Conservation (phyloP, 2,329 filamentous ascomycete genomes). For the Aspergillus quadrilineatus region DNA sequence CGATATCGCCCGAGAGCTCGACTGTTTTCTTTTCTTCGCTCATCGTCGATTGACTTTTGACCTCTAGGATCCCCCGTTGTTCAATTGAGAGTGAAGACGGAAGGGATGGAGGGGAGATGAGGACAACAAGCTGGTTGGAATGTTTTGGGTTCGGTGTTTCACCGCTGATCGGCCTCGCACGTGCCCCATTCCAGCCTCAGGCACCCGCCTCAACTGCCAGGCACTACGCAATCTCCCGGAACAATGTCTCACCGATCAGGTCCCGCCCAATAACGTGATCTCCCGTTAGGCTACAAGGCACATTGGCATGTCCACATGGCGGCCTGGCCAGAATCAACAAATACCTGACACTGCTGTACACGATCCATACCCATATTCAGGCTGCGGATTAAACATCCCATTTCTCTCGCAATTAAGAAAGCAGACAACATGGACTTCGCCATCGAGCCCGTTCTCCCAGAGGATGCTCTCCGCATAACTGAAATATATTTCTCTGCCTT, state of each 20-base stretch:
- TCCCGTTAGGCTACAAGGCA: not conserved
- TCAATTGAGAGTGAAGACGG: not conserved
- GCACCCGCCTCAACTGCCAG: not conserved
- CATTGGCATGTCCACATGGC: not conserved
- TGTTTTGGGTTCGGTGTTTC: not conserved
- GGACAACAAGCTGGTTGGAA: not conserved
- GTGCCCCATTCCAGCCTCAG: not conserved
- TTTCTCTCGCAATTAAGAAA: no score
- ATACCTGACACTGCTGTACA: no score
- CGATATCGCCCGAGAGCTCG: constrained; percentile 49
- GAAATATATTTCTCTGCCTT: not conserved
- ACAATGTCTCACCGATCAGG: not conserved
- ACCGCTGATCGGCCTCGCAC: not conserved
- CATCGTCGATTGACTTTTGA: not conserved
- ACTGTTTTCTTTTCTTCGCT: constrained; percentile 25
- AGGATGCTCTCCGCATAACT: not conserved
- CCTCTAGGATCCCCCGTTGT: not conserved
- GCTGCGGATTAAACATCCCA: no score
- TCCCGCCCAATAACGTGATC: not conserved
- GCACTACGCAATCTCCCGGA: not conserved
- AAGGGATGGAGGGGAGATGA: not conserved
- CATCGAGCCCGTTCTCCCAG: not conserved
- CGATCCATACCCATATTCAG: no score
- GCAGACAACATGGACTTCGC: not conserved
- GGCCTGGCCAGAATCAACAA: not conserved